A percentile compares a stretch with the other conserved stretches of the same genome.
These are phyloP conservation scores for Lepidium aucheri DNA, from an alignment of 345 rosid species.

Conservation along the genomic window DNA sequence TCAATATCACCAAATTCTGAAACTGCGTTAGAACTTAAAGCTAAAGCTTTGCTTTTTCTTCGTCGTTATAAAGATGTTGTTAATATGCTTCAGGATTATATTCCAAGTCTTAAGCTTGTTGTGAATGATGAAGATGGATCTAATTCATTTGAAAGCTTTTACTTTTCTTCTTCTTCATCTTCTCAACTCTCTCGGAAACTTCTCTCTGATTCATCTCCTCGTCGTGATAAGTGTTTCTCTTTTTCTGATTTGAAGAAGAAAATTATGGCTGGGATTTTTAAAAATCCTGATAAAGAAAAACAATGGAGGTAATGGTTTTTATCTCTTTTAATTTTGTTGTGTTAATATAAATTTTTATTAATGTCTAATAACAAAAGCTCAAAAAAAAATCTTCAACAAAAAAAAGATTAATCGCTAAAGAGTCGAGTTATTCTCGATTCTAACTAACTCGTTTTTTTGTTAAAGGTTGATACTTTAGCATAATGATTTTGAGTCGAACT, in stretches of 20 bases:
- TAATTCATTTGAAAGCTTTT: conserved; percentile 35
- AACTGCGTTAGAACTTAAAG: conserved; percentile 70
- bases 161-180: conserved; percentile 6
- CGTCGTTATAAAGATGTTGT: conserved; percentile 69
- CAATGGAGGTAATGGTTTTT: conserved; percentile 73
- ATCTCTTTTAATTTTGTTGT: no score
- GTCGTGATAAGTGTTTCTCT: conserved; percentile 58
- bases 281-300: conserved; percentile 58
- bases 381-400: no score
- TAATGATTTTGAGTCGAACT: no score
- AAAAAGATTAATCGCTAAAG: no score
- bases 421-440: no score
- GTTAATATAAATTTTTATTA: no score
- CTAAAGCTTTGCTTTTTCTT: conserved; percentile 59
- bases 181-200: conserved; percentile 34
- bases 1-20: conserved; percentile 60
- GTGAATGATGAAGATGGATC: conserved; percentile 46
- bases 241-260: conserved; percentile 78
- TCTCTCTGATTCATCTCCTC: conserved; percentile 26
- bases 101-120: conserved; percentile 61
- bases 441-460: no score
- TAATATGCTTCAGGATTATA: conserved; percentile 72
- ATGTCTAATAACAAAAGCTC: no score
- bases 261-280: conserved; percentile 66
- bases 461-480: no score